Evolutionary conservation across 2,329 filamentous ascomycete species (phyloP).

Genomic region (Paracoccidioides lutzii): DNA sequence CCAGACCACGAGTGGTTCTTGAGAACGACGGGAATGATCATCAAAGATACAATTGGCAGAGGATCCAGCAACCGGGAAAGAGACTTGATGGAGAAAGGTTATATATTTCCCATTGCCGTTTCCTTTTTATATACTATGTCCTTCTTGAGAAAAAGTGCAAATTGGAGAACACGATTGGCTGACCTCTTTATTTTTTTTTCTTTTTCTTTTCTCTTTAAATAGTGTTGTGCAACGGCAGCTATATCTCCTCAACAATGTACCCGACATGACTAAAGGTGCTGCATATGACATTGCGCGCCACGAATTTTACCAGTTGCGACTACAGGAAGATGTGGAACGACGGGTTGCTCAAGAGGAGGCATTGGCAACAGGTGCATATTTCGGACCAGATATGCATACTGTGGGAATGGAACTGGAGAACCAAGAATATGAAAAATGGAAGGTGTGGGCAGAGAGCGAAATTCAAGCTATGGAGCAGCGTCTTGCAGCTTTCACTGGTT

Average conservation of each 20-base stretch:
- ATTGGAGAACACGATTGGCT: not conserved
- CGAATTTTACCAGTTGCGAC: conserved; percentile 79
- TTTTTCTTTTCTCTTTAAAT: conserved; percentile 3
- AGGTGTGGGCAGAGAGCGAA: conserved; percentile 55
- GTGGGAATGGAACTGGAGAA: conserved; percentile 75
- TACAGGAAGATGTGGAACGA: conserved; percentile 67
- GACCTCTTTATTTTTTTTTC: not conserved
- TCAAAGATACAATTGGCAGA: conserved; percentile 66
- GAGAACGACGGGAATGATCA: conserved; percentile 77
- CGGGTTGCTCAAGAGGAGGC: conserved; percentile 83
- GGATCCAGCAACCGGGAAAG: conserved; percentile 59
- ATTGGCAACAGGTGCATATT: conserved; percentile 70
- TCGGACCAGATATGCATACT: conserved; percentile 63
- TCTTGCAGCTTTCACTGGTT: conserved; percentile 31
- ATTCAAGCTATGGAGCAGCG: conserved; percentile 37
- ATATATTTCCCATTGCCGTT: conserved; percentile 16
- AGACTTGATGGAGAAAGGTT: conserved; percentile 76
- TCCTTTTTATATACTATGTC: not conserved
- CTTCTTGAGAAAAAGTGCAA: not conserved
- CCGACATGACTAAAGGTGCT: conserved; percentile 45
- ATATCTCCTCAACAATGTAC: conserved; percentile 60
- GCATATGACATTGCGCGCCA: conserved; percentile 80
- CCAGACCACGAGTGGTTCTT: conserved; percentile 69
- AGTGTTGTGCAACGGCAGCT: conserved; percentile 89
- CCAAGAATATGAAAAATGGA: conserved; percentile 69